phyloP scores from a whole-genome alignment of 1,284 basidiomycete genomes.

The Mixia osmundae region DNA sequence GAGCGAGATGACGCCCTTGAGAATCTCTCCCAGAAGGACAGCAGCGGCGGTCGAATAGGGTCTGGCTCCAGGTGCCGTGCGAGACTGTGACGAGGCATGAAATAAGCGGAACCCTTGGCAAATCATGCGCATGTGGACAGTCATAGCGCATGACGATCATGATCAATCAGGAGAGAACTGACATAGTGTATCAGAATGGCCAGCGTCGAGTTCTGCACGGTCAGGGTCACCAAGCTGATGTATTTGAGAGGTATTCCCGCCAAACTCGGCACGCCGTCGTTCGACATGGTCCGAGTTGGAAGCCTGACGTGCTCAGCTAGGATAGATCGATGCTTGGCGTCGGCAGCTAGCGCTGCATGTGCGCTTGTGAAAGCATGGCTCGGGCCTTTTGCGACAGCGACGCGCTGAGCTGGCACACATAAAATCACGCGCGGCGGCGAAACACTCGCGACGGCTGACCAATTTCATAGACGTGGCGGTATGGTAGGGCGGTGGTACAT shows the following conservation, averaged over 20 bases:
- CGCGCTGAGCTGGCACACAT: too few relatives aligned
- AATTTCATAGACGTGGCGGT: too few relatives aligned
- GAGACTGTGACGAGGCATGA: slow-evolving; percentile 15
- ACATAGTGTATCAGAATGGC: slow-evolving; percentile 79
- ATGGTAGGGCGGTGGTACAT: too few relatives aligned
- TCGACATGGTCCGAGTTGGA: too few relatives aligned
- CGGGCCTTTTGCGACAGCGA: too few relatives aligned
- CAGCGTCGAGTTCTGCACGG: slow-evolving; percentile 71
- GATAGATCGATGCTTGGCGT: too few relatives aligned
- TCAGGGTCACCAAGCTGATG: slow-evolving; percentile 39
- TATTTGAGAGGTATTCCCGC: slow-evolving; percentile 2
- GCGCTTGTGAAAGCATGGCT: too few relatives aligned
- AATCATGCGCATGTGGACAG: slow-evolving; percentile 2
- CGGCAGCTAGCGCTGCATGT: too few relatives aligned
- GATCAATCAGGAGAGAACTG: background rate
- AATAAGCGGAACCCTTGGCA: too few relatives aligned
- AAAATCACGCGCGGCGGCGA: too few relatives aligned
- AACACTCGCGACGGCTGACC: too few relatives aligned
- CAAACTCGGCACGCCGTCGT: background rate
- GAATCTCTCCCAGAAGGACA: slow-evolving; percentile 73
- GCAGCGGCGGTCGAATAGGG: slow-evolving; percentile 76
- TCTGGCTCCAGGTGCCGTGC: slow-evolving; percentile 16
- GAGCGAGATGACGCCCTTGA: slow-evolving; percentile 72
- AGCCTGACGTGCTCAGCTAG: too few relatives aligned
- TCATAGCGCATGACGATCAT: background rate